These are phyloP conservation scores for Tylopilus orsonianus DNA, from an alignment of 1,284 basidiomycete genomes.

Conservation along the genomic window DNA sequence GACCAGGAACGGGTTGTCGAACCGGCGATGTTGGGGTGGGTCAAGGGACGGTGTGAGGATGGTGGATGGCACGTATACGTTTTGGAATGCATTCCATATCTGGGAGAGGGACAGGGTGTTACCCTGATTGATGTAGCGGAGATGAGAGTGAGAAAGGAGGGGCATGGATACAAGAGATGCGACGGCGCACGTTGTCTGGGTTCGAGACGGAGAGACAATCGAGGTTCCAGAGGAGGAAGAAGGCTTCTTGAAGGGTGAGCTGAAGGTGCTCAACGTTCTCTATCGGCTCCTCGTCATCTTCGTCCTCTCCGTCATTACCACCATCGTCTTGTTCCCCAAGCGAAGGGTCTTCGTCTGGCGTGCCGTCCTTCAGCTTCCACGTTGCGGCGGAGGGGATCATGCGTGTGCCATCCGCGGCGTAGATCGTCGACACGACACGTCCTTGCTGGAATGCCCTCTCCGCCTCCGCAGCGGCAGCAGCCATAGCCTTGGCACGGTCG, in stretches of 20 bases:
- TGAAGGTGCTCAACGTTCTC: conserved; percentile 90
- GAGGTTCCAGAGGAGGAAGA: conserved; percentile 85
- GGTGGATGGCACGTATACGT: conserved; percentile 36
- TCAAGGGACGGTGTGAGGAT: conserved; percentile 34
- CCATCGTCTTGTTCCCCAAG: conserved; percentile 29
- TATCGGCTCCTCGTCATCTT: conserved; percentile 47
- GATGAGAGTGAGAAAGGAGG: conserved; percentile 6
- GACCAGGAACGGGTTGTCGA: conserved; percentile 92
- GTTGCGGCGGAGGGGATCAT: conserved; percentile 75
- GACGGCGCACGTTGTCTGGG: conserved; percentile 54
- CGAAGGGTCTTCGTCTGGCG: conserved; percentile 6
- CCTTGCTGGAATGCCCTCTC: conserved; percentile 71
- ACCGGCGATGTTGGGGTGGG: conserved; percentile 41
- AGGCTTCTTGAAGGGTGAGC: conserved; percentile 88
- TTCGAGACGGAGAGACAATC: conserved; percentile 81
- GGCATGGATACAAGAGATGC: background rate
- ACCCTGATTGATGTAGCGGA: conserved; percentile 37
- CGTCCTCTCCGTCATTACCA: conserved; percentile 32
- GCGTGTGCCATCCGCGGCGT: conserved; percentile 43
- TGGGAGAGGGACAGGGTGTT: conserved; percentile 52
- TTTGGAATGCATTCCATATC: conserved; percentile 63
- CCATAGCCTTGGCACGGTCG: conserved; percentile 81
- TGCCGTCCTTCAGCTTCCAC: conserved; percentile 54
- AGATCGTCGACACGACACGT: conserved; percentile 51
- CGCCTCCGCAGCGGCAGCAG: conserved; percentile 70